Percentiles rank a stretch among this genome's conserved stretches.
These are phyloP conservation scores for Odontarrhena argentea DNA, from an alignment of 345 rosid genomes.

Conservation along the genomic window DNA sequence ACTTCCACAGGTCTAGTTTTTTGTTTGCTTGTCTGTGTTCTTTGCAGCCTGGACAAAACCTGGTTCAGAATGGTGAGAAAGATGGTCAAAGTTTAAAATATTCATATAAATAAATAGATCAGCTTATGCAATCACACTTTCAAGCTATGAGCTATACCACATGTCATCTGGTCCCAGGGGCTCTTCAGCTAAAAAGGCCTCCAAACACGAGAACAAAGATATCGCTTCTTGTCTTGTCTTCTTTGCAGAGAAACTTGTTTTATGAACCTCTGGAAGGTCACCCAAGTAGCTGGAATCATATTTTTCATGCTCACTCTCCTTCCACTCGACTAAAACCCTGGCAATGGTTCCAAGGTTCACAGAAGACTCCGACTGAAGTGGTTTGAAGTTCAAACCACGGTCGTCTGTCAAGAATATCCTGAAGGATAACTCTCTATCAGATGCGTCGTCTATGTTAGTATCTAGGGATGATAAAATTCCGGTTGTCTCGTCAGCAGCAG, in stretches of 20 bases:
- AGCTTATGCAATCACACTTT: slow-evolving; percentile 3
- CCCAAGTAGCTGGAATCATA: slow-evolving; percentile 77
- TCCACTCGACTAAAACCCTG: slow-evolving; percentile 76
- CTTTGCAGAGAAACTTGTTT: slow-evolving; percentile 73
- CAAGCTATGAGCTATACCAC: slow-evolving; percentile 59
- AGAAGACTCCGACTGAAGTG: slow-evolving; percentile 53
- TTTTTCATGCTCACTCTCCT: slow-evolving; percentile 56
- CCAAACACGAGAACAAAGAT: slow-evolving; percentile 90
- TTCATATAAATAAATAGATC: not conserved
- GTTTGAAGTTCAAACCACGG: slow-evolving; percentile 45
- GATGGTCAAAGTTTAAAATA: slow-evolving; percentile 5
- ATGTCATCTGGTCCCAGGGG: slow-evolving; percentile 97
- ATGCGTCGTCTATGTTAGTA: slow-evolving; percentile 50
- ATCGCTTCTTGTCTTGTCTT: slow-evolving; percentile 91
- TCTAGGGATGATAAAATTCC: slow-evolving; percentile 43
- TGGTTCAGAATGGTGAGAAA: slow-evolving; percentile 38
- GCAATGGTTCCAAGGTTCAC: slow-evolving; percentile 50
- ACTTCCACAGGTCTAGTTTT: slow-evolving; percentile 91
- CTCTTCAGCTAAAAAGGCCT: slow-evolving; percentile 93
- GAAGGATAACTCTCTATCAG: slow-evolving; percentile 44
- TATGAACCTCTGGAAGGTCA: slow-evolving; percentile 85
- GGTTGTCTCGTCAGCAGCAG: slow-evolving; percentile 18
- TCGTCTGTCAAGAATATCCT: slow-evolving; percentile 63
- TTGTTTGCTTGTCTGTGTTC: slow-evolving; percentile 95
- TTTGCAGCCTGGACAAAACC: slow-evolving; percentile 97